Evolutionary conservation across 345 rosid species (phyloP), one percentile per base, ranked within the genome.

Genomic region (Melaleuca alternifolia): DNA sequence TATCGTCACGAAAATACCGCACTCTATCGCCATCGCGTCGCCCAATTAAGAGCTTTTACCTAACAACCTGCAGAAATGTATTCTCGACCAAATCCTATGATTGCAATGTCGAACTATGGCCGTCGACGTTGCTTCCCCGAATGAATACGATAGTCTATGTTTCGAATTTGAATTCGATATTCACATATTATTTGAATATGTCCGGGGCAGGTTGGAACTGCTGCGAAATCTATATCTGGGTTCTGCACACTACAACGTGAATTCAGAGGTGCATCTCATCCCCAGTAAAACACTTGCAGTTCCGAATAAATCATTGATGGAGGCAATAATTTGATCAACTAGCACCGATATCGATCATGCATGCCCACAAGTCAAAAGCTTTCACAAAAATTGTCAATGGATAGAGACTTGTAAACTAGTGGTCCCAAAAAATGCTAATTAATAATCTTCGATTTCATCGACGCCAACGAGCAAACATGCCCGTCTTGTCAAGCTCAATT

Each of bases 361-460:
- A 16, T 0, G 44, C 46, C 77, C 46, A 16, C 5, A 21, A 54
- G 46, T 65, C 24, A 33, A 33, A 0, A 3, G 23, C 23, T 65
- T 65, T 65, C 77, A n/a, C n/a, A n/a, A n/a, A n/a, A n/a, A n/a
- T n/a, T n/a, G n/a, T n/a, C n/a, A n/a, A n/a, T n/a, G n/a, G n/a
- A n/a, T n/a, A n/a, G n/a, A n/a, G n/a, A 59, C 37, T 59, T 1
- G 5, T n/a, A 15, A 6, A 13, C 30, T 7, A 7, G 71, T n/a
- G 71, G 71, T 59, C 71, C 71, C 10, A 2, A 13, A 59, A 41
- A 41, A 59, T n/a, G 37, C 71, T 59, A 59, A 1, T 2, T 28
- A 59, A 12, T 15, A 12, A 2, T n/a, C 18, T 33, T n/a, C 0
- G 10, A 28, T 12, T 59, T n/a, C 3, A 33, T 30, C 0, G 15